Evolutionary conservation across 2,329 filamentous ascomycete species (phyloP).

Genomic region (Gyromitra esculenta): DNA sequence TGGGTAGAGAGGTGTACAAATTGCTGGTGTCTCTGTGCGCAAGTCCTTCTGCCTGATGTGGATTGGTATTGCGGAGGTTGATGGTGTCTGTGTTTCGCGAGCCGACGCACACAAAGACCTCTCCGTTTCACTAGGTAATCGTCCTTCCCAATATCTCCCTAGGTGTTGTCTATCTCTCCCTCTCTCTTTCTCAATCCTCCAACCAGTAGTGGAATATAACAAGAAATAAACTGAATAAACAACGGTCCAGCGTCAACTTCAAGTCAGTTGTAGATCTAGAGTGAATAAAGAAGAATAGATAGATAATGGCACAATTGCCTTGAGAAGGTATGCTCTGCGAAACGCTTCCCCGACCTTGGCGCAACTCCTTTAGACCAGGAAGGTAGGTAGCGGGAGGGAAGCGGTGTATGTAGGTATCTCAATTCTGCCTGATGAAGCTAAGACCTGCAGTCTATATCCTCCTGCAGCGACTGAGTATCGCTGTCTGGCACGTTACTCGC

Average conservation of each 20-base stretch:
- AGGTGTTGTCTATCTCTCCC: too few species aligned
- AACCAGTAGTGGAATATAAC: conserved; percentile 35
- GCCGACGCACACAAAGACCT: conserved; percentile 36
- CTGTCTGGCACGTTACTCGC: conserved; percentile 19
- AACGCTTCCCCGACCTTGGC: conserved; percentile 26
- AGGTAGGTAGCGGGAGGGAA: conserved; percentile 7
- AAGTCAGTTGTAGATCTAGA: conserved; percentile 30
- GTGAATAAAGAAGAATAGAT: background rate
- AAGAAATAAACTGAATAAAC: conserved; percentile 25
- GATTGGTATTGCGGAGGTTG: conserved; percentile 22
- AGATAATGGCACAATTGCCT: conserved; percentile 25
- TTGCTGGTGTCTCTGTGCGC: conserved; percentile 36
- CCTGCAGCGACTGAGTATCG: conserved; percentile 14
- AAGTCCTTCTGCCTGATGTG: conserved; percentile 26
- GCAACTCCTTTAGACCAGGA: conserved; percentile 12
- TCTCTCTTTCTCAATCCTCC: conserved; percentile 24
- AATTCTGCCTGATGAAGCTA: conserved; percentile 37
- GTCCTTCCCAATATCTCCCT: background rate
- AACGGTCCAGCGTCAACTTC: conserved; percentile 12
- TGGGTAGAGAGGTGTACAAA: conserved; percentile 26
- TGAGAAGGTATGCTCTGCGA: conserved; percentile 23
- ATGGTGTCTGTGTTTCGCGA: conserved; percentile 30
- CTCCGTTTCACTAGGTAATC: conserved; percentile 19
- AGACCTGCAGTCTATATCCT: conserved; percentile 33
- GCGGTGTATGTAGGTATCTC: conserved; percentile 8